A percentile compares a stretch with the other conserved stretches of the same genome.
Conservation (phyloP, 805 yeast species). For the Candida coquimbonensis region DNA sequence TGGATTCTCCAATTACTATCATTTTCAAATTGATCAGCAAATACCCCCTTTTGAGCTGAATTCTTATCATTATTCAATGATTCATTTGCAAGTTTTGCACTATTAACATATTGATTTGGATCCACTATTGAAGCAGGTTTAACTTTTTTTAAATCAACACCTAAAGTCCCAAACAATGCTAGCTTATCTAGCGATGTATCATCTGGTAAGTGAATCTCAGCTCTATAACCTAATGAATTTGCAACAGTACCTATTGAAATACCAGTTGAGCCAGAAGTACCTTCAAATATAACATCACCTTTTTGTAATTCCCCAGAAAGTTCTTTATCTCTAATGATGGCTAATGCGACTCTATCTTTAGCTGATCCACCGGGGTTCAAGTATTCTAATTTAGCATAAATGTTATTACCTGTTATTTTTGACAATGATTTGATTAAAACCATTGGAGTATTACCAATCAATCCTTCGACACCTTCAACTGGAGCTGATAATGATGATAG, state of each 20-base stretch:
- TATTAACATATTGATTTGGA: slow-evolving; percentile 86
- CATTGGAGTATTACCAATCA: slow-evolving; percentile 89
- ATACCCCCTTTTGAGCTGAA: slow-evolving; percentile 51
- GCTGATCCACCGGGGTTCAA: slow-evolving; percentile 94
- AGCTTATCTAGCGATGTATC: slow-evolving; percentile 86
- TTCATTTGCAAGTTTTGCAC: slow-evolving; percentile 66
- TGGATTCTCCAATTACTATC: slow-evolving; percentile 86
- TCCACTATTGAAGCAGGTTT: slow-evolving; percentile 95
- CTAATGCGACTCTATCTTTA: slow-evolving; percentile 87
- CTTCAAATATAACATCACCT: slow-evolving; percentile 82
- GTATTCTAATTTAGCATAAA: slow-evolving; percentile 82
- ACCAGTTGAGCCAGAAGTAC: slow-evolving; percentile 96
- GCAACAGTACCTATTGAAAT: slow-evolving; percentile 89
- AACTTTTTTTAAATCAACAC: slow-evolving; percentile 79
- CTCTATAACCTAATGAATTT: slow-evolving; percentile 77
- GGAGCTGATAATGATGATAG: slow-evolving; percentile 24
- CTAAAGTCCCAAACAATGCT: slow-evolving; percentile 60
- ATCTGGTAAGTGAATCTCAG: slow-evolving; percentile 92
- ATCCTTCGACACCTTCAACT: slow-evolving; percentile 57
- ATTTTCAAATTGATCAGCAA: slow-evolving; percentile 95
- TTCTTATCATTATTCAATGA: slow-evolving; percentile 30
- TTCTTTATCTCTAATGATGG: slow-evolving; percentile 71
- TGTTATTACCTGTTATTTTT: slow-evolving; percentile 65
- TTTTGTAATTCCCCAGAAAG: slow-evolving; percentile 42
- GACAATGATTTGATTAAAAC: slow-evolving; percentile 69